Evolutionary conservation across 2,329 filamentous ascomycete species (phyloP).

Genomic region (Chaetomiaceae sp.): DNA sequence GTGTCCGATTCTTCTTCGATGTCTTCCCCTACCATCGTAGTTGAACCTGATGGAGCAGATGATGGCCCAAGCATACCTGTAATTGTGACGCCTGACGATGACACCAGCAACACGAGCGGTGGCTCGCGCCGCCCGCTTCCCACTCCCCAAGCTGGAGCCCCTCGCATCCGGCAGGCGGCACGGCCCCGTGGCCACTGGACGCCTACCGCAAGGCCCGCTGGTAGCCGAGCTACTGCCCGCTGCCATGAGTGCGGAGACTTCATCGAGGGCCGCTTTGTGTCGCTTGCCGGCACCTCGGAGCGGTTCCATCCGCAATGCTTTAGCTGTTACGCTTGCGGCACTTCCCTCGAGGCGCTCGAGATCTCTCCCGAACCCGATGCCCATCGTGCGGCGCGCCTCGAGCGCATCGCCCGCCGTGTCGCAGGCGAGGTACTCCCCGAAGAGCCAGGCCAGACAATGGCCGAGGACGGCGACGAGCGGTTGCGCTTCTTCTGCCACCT

Average conservation of each 20-base stretch:
- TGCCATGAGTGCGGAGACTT: slow-evolving; percentile 81
- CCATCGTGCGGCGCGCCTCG: slow-evolving; percentile 65
- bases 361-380: slow-evolving; percentile 88
- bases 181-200: slow-evolving; percentile 56
- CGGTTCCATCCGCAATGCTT: slow-evolving; percentile 96
- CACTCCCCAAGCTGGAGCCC: slow-evolving; percentile 37
- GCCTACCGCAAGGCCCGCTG: slow-evolving; percentile 43
- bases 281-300: slow-evolving; percentile 64
- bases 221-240: slow-evolving; percentile 57
- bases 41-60: slow-evolving; percentile 30
- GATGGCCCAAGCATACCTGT: slow-evolving; percentile 34
- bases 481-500: slow-evolving; percentile 93
- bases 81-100: slow-evolving; percentile 45
- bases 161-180: slow-evolving; percentile 33
- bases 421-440: slow-evolving; percentile 58
- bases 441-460: slow-evolving; percentile 57
- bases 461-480: slow-evolving; percentile 67
- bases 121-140: slow-evolving; percentile 45
- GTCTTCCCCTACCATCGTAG: slow-evolving; percentile 36
- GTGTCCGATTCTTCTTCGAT: slow-evolving; percentile 35
- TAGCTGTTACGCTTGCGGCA: slow-evolving; percentile 80
- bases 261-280: slow-evolving; percentile 87
- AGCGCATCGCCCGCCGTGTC: slow-evolving; percentile 62
- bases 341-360: slow-evolving; percentile 86
- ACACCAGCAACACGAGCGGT: slow-evolving; percentile 20